Base-by-base conservation (phyloP, 768 basidiomycete genomes). In the Termitomyces sp. region DNA sequence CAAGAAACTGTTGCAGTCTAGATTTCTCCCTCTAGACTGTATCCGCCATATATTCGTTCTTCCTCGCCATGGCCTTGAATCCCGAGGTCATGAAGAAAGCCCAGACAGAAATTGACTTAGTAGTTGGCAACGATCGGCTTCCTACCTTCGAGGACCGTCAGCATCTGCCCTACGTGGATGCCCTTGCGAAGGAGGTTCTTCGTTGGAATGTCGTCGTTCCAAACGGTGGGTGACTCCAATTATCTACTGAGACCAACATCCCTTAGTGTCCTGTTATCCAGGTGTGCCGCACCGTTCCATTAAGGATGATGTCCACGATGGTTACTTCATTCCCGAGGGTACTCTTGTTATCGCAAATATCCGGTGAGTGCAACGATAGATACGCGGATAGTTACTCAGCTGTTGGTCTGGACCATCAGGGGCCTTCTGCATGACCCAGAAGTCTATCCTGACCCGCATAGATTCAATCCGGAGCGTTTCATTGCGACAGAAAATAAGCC, bases 381-480 rank as follows among this genome's bases (percentile, higher is more conserved):
- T 13, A 44, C 11, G n/a, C 4, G 22, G 43, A 44, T 44, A 13
- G 11, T 5, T 24, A 22, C 5, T 22, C 20, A 24, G 20, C 22
- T 22, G 43, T 24, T 44, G 22, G 11, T 22, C 41, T 43, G 20
- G 41, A 22, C 11, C 41, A 43, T 44, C 43, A 74, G 83, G 80
- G 74, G 75, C 63, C 73, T 86, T 44, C 71, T 78, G 6, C 82
- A 83, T 62, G 84, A 87, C 63, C 74, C 80, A 33, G 70, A 72
- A 59, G 75, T 70, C 28, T 87, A 87, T 66, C 63, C 72, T 36
- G 72, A 83, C 45, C 85, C 86, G 3, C 71, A 78, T 58, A 64
- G 67, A 52, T 88, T 87, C 66, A 78, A 77, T 46, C 86, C 86
- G 22, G 82, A 82, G 52, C 80, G 86, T 32, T 87, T 81, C 68